Percentiles rank a stretch among this genome's conserved stretches.
Conservation (phyloP, 75 land plant species). For the Chamaecyparis obtusa region DNA sequence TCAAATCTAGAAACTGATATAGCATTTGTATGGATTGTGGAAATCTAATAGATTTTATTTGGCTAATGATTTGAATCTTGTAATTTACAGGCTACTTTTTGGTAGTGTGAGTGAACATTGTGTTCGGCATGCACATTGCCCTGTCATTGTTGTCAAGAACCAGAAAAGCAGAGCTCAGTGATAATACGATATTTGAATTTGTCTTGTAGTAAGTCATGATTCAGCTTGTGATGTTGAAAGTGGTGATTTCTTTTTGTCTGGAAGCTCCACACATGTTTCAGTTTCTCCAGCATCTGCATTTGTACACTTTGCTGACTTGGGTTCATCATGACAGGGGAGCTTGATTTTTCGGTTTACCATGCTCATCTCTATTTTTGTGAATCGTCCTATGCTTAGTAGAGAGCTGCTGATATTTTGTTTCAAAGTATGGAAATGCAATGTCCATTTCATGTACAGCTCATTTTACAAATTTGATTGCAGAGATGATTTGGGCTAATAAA, state of each 20-base stretch:
- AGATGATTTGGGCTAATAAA: neutral
- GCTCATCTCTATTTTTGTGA: neutral
- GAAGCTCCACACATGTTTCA: no score
- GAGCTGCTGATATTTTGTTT: neutral
- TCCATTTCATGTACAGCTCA: neutral
- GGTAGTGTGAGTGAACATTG: slow-evolving; percentile 17
- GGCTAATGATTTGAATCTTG: neutral
- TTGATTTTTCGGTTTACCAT: neutral
- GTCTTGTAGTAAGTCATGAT: no score
- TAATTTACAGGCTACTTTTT: neutral
- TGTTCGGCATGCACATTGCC: slow-evolving; percentile 16
- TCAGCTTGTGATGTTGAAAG: neutral
- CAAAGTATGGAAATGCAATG: neutral
- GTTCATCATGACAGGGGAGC: neutral
- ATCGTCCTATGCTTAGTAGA: neutral
- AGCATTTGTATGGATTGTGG: no score
- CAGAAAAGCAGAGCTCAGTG: neutral
- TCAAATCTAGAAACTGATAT: no score
- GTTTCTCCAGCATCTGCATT: neutral
- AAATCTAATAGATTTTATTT: no score
- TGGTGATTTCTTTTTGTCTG: no score
- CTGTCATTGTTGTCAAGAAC: slow-evolving; percentile 15
- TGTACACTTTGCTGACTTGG: neutral
- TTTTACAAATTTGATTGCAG: neutral
- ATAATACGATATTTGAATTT: neutral